Base-by-base conservation (phyloP, 78 protist genomes). In the Guillardia theta region DNA sequence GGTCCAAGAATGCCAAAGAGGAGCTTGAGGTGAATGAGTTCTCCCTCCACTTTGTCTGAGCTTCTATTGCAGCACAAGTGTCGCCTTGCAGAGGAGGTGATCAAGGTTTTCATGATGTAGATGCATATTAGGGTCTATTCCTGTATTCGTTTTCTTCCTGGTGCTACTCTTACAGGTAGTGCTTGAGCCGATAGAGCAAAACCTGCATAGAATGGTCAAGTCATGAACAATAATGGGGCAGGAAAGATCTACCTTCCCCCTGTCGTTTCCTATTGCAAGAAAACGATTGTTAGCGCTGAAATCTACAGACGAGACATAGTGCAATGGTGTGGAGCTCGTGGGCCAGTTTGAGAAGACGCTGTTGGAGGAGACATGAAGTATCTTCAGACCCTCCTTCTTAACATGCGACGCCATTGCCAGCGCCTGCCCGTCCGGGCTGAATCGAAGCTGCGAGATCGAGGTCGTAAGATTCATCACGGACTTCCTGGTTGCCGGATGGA, bases 291-390 rank as follows among this genome's bases (percentile, higher is more conserved):
- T 10, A 6, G 95, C 95, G 21, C 54, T 24, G 94, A 96, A 92
- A 1, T 64, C 95, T 15, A 77, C 37, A 48, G 53, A 12, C 48
- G 36, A 37, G n/a, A 45, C 93, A 64, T 93, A 39, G n/a, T 87
- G 77, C 18, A 92, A 21, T 37, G 97, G 97, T 27, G 97, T 88
- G 30, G 43, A 19, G 3, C 53, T 92, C 1, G 97, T 88, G 58
- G 97, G 97, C 95, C 95, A 96, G 95, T 96, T 96, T 78, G 93
- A 48, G 53, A 94, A 96, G 33, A 94, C 95, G 30, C 96, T 47
- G 41, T 18, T 18, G 21, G 93, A 45, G 19, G 88, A 39, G 41
- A 92, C 43, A 90, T 96, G 97, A 15, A 88, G 39, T 44, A 46
- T 5, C 43, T 15, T 93, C 88, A 94, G 54, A n/a, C 76, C 53